Base-by-base conservation (phyloP, 2,329 filamentous ascomycete species). In the Drechslerella dactyloides region DNA sequence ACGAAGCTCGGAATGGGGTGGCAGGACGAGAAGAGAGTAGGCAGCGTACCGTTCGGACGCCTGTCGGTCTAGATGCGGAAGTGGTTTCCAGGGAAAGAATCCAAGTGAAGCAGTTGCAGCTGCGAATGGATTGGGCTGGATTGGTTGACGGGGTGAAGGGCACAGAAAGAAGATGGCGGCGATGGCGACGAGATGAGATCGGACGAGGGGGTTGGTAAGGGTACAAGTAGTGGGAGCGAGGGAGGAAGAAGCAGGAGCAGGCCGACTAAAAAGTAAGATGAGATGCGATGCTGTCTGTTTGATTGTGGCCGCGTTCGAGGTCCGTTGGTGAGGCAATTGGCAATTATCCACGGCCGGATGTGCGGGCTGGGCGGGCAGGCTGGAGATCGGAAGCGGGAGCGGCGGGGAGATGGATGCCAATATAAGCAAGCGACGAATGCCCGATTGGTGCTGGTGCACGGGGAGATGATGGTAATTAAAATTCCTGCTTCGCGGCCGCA, bases 1-100 rank as follows among this genome's bases (percentile, higher is more conserved):
- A 7, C 21, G 44, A 51, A 54, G 37, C 21, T 33, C 46, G 62
- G 55, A 58, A 61, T 23, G 48, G 21, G 33, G 21, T 23, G 23
- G 30, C 24, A 19, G 23, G 19, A 17, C 1, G 21, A 50, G 53
- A 57, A 53, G 61, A 53, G 54, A 55, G 57, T 62, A 58, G 30
- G 44, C 4, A 51, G 59, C 58, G 52, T 70, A 48, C 50, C 13
- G 30, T 23, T 44, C 15, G 37, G 21, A 33, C 4, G 8, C 27
- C 8, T 51, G 23, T 19, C 27, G 37, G 54, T 63, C 64, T 59
- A 30, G 52, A 70, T 54, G 54, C 30, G 48, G 66, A 15, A 48
- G 15, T 11, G 61, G 65, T 69, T 69, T 58, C 65, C 65, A 48
- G 57, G 65, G 65, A 53, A 30, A 42, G 44, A 53, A 52, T 48